Conservation (phyloP, 495 filamentous ascomycete genomes). For the Wilcoxina mikolae region DNA sequence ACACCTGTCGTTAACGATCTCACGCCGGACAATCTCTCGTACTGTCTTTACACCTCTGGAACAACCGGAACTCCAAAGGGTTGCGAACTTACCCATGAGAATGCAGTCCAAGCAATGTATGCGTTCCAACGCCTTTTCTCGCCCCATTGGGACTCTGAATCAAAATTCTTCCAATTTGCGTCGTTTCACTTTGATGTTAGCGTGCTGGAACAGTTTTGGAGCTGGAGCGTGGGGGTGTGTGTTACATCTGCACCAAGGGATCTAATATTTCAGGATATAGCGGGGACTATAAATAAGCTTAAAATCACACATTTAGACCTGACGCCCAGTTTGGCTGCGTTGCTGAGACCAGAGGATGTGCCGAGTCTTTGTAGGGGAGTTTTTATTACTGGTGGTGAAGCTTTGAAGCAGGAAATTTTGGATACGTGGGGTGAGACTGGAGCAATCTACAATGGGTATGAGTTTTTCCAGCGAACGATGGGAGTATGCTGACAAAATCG, state of each 20-base stretch:
- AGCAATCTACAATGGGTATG: slow-evolving; percentile 58
- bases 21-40: slow-evolving; percentile 40
- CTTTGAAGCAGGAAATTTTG: slow-evolving; percentile 56
- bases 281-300: slow-evolving; percentile 50
- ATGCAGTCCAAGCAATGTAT: slow-evolving; percentile 59
- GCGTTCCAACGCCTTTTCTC: slow-evolving; percentile 56
- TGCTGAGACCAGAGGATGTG: slow-evolving; percentile 49
- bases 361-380: slow-evolving; percentile 53
- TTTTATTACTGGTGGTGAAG: slow-evolving; percentile 64
- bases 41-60: slow-evolving; percentile 72
- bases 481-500: neutral
- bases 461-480: neutral
- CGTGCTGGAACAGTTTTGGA: slow-evolving; percentile 79
- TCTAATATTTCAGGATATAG: slow-evolving; percentile 60
- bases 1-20: slow-evolving; percentile 26
- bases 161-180: slow-evolving; percentile 74
- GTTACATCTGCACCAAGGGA: slow-evolving; percentile 65
- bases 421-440: slow-evolving; percentile 48
- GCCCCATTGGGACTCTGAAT: slow-evolving; percentile 50
- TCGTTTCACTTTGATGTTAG: slow-evolving; percentile 83
- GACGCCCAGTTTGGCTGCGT: slow-evolving; percentile 51
- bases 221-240: slow-evolving; percentile 69
- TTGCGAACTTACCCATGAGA: slow-evolving; percentile 59
- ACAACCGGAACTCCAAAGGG: slow-evolving; percentile 70
- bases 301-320: slow-evolving; percentile 77